These are phyloP conservation scores for Talaromyces pinophilus DNA, from an alignment of 2,329 filamentous ascomycete genomes.

Conservation along the genomic window DNA sequence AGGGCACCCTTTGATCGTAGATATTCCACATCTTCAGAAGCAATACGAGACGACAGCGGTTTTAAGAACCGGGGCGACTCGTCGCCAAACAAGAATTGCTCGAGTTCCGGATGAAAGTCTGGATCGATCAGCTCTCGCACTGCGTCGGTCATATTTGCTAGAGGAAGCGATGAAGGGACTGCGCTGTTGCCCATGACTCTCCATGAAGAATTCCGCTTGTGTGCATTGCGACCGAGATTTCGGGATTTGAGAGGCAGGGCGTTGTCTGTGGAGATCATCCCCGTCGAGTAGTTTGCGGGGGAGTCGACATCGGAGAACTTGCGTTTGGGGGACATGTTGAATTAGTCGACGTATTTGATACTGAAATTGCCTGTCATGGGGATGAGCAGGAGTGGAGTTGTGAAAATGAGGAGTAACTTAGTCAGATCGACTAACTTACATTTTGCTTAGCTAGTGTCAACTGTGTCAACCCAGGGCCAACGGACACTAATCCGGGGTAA, in stretches of 20 bases:
- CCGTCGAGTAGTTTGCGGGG: neutral
- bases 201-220: constrained; percentile 1
- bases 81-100: constrained; percentile 38
- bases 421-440: neutral
- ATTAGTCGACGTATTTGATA: neutral
- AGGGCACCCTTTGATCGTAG: constrained; percentile 78
- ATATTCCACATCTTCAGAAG: constrained; percentile 75
- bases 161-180: constrained; percentile 35
- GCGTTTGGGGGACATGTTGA: constrained; percentile 22
- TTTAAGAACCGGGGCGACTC: constrained; percentile 66
- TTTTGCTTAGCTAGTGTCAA: neutral
- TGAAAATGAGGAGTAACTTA: neutral
- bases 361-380: neutral
- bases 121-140: constrained; percentile 43
- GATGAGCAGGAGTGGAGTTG: neutral
- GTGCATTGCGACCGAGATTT: neutral
- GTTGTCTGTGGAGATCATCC: neutral
- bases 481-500: constrained; percentile 3
- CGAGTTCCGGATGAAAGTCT: constrained; percentile 41
- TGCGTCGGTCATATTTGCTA: constrained; percentile 42
- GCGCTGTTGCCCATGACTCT: constrained; percentile 32
- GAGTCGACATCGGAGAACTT: constrained; percentile 17
- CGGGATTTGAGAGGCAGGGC: neutral
- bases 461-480: neutral
- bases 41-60: constrained; percentile 71